phyloP scores from a whole-genome alignment of 2,329 filamentous ascomycete genomes.

The Stachybotrys echinatus region DNA sequence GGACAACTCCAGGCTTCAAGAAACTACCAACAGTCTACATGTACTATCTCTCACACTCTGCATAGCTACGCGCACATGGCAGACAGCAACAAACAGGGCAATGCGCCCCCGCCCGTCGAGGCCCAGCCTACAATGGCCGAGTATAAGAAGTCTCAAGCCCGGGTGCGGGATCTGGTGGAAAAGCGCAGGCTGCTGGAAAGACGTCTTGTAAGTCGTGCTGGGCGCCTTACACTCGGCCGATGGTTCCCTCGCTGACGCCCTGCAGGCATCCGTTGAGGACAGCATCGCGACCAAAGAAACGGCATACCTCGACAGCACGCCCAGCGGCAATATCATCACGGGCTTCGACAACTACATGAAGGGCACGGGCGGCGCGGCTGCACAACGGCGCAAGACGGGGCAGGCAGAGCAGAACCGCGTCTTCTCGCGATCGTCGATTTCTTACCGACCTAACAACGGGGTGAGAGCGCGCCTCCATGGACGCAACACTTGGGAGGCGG shows the following conservation, averaged over 20 bases:
- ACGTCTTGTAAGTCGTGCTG: constrained; percentile 25
- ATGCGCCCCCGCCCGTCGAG: constrained; percentile 13
- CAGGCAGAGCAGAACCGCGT: constrained; percentile 68
- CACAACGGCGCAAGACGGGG: constrained; percentile 59
- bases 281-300: constrained; percentile 79
- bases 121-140: constrained; percentile 34
- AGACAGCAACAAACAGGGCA: constrained; percentile 22
- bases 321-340: constrained; percentile 89
- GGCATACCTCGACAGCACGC: constrained; percentile 85
- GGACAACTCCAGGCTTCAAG: too few relatives aligned
- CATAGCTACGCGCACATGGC: constrained; percentile 19
- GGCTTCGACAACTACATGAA: constrained; percentile 99
- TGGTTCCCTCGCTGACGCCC: constrained; percentile 8
- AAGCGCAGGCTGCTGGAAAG: constrained; percentile 32
- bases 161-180: constrained; percentile 42
- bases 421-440: constrained; percentile 63
- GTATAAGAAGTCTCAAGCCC: constrained; percentile 45
- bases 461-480: constrained; percentile 15
- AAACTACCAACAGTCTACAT: too few relatives aligned
- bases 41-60: too few relatives aligned
- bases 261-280: constrained; percentile 56
- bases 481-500: not conserved
- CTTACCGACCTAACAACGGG: constrained; percentile 43
- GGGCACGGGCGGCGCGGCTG: constrained; percentile 60
- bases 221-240: too few relatives aligned